Base-by-base conservation (phyloP, 345 rosid species). In the Hibiscus mutabilis region DNA sequence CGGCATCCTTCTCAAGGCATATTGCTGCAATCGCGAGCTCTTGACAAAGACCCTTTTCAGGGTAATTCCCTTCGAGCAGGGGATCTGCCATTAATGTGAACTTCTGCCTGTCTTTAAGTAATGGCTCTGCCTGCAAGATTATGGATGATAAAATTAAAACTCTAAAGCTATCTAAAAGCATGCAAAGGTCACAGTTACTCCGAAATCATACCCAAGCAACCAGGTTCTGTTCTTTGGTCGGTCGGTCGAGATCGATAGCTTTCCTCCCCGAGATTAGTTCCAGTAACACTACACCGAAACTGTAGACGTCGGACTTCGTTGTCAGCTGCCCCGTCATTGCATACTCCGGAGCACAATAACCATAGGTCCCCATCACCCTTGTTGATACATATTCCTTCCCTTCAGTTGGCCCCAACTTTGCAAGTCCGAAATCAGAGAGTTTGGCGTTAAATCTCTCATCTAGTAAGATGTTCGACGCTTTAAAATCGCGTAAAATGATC, bases 341-440 rank as follows among this genome's bases (percentile, higher is more conserved):
- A 79, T 86, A 86, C 68, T 89, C 92, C 0, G 90, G 92, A 25
- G 92, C 92, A 77, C 90, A 87, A 61, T 87, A 89, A 15, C 92
- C 89, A 6, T 86, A 84, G 3, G 96, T 89, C 56, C 92, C 92
- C 92, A 87, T 87, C 55, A 89, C 92, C 74, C 91, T 84, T 29
- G 89, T 89, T 6, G 92, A 89, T 16, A 85, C 92, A 74, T 87
- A 84, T 22, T 82, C 86, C 72, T 77, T 81, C 18, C 79, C 88
- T 61, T 76, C 89, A 0, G 86, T 87, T 33, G 91, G 92, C 22
- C 91, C 92, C 46, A 90, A 73, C 76, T 76, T 88, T 42, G 91
- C 92, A 70, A 90, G 85, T 60, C 89, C 91, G 15, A 90, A 87
- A 81, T 90, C 92, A 0, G 92, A 90, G 16, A 90, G 84, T 76